These are phyloP conservation scores for Penicillium sp. DNA, from an alignment of 2,329 filamentous ascomycete species.

Conservation along the genomic window DNA sequence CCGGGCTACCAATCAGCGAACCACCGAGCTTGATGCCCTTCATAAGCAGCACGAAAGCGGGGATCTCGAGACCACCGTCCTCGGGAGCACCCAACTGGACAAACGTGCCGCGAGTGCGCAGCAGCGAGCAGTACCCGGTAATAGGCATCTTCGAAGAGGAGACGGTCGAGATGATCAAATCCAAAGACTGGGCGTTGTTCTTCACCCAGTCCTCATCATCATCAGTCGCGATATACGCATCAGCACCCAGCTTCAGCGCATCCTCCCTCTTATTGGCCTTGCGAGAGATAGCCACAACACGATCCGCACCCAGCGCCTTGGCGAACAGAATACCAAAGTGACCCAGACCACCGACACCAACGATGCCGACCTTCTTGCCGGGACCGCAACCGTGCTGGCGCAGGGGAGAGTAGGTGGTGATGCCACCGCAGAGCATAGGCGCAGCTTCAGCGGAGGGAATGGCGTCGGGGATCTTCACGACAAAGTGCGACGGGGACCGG, in stretches of 20 bases:
- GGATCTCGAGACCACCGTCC: constrained; percentile 54
- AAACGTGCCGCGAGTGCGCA: constrained; percentile 36
- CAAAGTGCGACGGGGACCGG: constrained; percentile 59
- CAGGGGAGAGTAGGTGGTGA: constrained; percentile 71
- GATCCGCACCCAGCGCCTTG: constrained; percentile 64
- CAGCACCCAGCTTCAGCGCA: constrained; percentile 57
- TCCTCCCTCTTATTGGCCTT: constrained; percentile 54
- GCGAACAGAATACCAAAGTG: constrained; percentile 72
- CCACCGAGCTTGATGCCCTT: constrained; percentile 54
- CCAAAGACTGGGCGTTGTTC: constrained; percentile 50
- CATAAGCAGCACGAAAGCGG: constrained; percentile 57
- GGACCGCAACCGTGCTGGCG: constrained; percentile 66
- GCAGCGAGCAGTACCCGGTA: constrained; percentile 16
- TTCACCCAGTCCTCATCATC: constrained; percentile 56
- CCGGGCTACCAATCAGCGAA: constrained; percentile 42
- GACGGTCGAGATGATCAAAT: constrained; percentile 59
- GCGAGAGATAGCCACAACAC: constrained; percentile 58
- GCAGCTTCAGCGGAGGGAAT: constrained; percentile 55
- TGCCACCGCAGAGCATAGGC: constrained; percentile 74
- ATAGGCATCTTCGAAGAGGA: constrained; percentile 49
- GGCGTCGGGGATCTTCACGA: constrained; percentile 56
- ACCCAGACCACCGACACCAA: constrained; percentile 71
- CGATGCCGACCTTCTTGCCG: constrained; percentile 68
- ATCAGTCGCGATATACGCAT: constrained; percentile 57
- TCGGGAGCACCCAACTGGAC: constrained; percentile 69